phyloP scores from a whole-genome alignment of 805 yeast species.

The Candida silvatica region DNA sequence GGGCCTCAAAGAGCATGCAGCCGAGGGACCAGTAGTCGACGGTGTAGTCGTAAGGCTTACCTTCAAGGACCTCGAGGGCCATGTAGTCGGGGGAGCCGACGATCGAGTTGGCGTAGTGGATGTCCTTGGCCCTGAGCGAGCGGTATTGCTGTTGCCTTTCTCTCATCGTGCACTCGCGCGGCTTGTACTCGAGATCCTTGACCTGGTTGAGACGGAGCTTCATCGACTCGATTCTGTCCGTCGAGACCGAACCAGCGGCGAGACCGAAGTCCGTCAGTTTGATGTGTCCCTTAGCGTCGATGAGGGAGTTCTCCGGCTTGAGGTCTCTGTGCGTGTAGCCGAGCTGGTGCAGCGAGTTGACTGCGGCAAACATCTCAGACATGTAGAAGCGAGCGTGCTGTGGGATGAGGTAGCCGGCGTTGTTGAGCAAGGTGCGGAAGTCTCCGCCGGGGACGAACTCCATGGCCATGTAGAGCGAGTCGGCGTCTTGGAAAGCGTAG shows the following conservation, averaged over 20 bases:
- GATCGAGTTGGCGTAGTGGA: constrained; percentile 86
- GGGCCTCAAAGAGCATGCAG: constrained; percentile 91
- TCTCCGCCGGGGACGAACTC: constrained; percentile 99
- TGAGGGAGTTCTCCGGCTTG: constrained; percentile 89
- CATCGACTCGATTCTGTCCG: constrained; percentile 91
- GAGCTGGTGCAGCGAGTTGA: constrained; percentile 85
- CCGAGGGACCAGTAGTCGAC: constrained; percentile 99
- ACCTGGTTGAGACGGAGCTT: constrained; percentile 54
- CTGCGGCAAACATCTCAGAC: constrained; percentile 93
- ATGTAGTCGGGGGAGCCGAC: constrained; percentile 98
- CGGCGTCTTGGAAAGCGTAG: constrained; percentile 92
- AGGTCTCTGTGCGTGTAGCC: constrained; percentile 97
- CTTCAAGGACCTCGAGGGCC: constrained; percentile 96
- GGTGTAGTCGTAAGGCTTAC: constrained; percentile 87
- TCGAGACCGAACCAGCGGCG: constrained; percentile 93
- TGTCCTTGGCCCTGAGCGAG: constrained; percentile 66
- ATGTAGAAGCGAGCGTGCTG: constrained; percentile 94
- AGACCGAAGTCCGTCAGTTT: constrained; percentile 94
- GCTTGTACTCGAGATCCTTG: constrained; percentile 64
- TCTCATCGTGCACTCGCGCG: constrained; percentile 61
- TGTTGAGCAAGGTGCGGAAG: constrained; percentile 86
- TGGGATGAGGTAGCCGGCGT: constrained; percentile 87
- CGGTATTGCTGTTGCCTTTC: constrained; percentile 87
- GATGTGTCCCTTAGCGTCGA: constrained; percentile 86
- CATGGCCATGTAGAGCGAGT: constrained; percentile 91